phyloP scores from a whole-genome alignment of 441 rosid genomes.

The Biscutella laevigata region DNA sequence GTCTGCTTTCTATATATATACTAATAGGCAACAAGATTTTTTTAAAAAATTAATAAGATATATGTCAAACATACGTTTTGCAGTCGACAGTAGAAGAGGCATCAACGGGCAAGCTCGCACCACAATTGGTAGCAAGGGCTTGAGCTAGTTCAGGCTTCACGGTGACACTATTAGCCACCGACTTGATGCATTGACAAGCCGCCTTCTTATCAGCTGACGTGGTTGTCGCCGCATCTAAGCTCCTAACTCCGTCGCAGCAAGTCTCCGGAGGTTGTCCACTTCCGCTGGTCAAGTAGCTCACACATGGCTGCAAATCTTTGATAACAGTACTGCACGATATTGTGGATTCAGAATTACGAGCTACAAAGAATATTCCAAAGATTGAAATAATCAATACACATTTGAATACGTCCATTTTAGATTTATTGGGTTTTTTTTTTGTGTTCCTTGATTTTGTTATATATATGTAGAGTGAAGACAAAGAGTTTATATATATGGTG shows the following conservation, averaged over 20 bases:
- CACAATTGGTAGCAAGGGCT: constrained; percentile 58
- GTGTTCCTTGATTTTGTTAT: not conserved
- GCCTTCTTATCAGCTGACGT: constrained; percentile 50
- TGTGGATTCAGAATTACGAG: constrained; percentile 38
- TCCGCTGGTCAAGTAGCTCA: constrained; percentile 59
- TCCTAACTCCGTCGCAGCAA: constrained; percentile 56
- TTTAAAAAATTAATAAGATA: not conserved
- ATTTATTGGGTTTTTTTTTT: not conserved
- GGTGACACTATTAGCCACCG: constrained; percentile 46
- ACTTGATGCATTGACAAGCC: constrained; percentile 67
- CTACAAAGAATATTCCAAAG: constrained; percentile 9
- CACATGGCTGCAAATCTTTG: constrained; percentile 63
- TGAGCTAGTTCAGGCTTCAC: constrained; percentile 51
- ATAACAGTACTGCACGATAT: constrained; percentile 57
- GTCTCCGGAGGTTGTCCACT: constrained; percentile 50
- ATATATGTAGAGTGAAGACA: not conserved
- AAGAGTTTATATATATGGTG: constrained; percentile 2
- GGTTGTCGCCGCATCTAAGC: constrained; percentile 43
- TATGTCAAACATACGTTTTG: constrained; percentile 37
- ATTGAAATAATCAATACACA: constrained; percentile 1
- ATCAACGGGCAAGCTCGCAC: constrained; percentile 44
- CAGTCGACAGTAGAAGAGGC: constrained; percentile 64
- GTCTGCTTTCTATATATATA: not conserved
- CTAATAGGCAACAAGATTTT: not conserved
- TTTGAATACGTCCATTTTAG: constrained; percentile 6